Evolutionary conservation across 202 grass and related monocot genomes (phyloP).

Genomic region (Brachypodium distachyon): DNA sequence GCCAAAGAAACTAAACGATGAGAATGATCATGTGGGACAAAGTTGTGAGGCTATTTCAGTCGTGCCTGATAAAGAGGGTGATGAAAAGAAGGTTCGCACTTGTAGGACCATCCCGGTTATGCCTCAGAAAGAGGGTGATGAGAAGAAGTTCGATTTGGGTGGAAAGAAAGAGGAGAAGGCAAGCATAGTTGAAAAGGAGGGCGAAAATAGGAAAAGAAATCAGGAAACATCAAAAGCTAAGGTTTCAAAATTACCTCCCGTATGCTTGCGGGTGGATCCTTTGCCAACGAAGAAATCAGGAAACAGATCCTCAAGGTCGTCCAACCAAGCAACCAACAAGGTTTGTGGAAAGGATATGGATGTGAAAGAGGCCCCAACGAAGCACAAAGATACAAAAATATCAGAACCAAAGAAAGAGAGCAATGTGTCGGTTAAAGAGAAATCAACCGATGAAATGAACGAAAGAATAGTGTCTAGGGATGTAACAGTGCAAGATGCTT

Average conservation of each 20-base stretch:
- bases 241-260: constrained; percentile 60
- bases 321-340: constrained; percentile 13
- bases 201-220: constrained; percentile 26
- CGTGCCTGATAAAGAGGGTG: not conserved
- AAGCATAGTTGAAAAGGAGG: constrained; percentile 1
- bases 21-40: not conserved
- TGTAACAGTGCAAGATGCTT: constrained; percentile 6
- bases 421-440: not conserved
- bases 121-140: constrained; percentile 4
- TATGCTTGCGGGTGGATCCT: constrained; percentile 76
- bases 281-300: constrained; percentile 49
- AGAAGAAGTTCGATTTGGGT: constrained; percentile 14
- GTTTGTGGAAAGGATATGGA: constrained; percentile 16
- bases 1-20: not conserved
- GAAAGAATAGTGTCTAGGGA: not conserved
- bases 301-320: constrained; percentile 52
- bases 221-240: constrained; percentile 24
- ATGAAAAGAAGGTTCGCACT: constrained; percentile 24
- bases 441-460: not conserved
- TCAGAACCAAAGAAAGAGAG: constrained; percentile 17
- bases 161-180: constrained; percentile 20
- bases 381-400: constrained; percentile 14
- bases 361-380: not conserved
- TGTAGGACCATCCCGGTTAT: constrained; percentile 40
- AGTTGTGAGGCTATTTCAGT: constrained; percentile 24